These are phyloP conservation scores for Venturia effusa DNA, from an alignment of 2,329 filamentous ascomycete genomes.

Conservation along the genomic window DNA sequence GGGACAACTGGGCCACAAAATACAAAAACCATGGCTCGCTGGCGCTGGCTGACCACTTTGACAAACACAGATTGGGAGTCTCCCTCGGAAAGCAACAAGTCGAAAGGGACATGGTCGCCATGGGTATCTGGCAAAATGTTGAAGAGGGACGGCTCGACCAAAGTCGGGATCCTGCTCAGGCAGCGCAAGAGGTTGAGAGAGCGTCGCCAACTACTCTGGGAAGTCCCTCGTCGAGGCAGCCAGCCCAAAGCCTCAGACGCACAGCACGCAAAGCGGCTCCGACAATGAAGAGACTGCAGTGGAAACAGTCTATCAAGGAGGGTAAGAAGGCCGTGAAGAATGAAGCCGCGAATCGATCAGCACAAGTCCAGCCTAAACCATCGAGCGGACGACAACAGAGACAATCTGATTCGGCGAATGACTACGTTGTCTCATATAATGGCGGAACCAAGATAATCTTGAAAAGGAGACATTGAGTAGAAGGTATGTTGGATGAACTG, in stretches of 20 bases:
- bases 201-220: neutral
- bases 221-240: no score
- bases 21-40: neutral
- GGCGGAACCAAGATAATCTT: neutral
- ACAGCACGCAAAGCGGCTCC: neutral
- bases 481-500: neutral
- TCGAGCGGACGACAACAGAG: neutral
- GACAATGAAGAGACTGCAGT: neutral
- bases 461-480: neutral
- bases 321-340: neutral
- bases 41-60: neutral
- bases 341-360: neutral
- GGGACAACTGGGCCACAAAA: neutral
- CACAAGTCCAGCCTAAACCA: neutral
- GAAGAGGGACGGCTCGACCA: neutral
- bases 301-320: neutral
- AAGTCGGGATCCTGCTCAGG: neutral
- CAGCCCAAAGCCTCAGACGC: neutral
- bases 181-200: neutral
- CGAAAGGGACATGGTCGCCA: neutral
- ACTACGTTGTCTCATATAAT: neutral
- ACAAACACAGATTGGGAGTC: neutral
- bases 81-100: neutral
- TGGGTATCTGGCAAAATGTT: neutral
- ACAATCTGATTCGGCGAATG: neutral